Evolutionary conservation across 2,329 filamentous ascomycete genomes (phyloP), one percentile per base, ranked within the genome.

Genomic region (Penicillium sp.): DNA sequence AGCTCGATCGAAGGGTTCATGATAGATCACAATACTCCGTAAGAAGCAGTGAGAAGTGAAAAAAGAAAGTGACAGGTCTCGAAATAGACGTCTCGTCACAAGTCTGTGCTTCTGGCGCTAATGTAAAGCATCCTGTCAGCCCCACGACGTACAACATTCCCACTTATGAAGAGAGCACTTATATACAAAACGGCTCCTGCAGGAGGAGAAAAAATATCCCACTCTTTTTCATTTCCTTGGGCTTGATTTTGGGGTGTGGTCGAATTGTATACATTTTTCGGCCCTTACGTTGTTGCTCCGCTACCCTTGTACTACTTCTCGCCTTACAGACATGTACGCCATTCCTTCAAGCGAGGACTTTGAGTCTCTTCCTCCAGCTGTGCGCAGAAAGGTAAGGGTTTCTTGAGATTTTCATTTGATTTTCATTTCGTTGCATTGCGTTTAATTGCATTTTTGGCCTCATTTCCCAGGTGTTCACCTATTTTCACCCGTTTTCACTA

Each of bases 321-420:
- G 6, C 9, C 22, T 44, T 34, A 8, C 31, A 5, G 38, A 40
- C 38, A 44, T 50, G 47, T 44, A 16, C 1, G 8, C 43, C 14
- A 55, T 57, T n/a, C 66, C 69, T 27, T 8, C 24, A 27, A 27
- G 24, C 6, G 24, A 27, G 40, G 76, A 78, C 47, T 83, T 83
- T 55, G 79, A 83, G 59, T 76, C 78, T 39, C 71, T 85, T 10
- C 83, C 83, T 18, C 79, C 79, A 22, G 81, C 81, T 14, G 76
- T 85, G 49, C 77, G 81, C 64, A 77, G 82, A 70, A 85, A 85
- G 75, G 83, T 85, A 72, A 77, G 81, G 75, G 22, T 14, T 42
- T 18, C 10, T 2, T 18, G 18, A 18, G 18, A 18, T 18, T 45
- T 32, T 16, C 21, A 14, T n/a, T 24, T 54, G 46, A 36, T 42